Percentiles rank a stretch among this genome's conserved stretches.
phyloP scores from a whole-genome alignment of 306 rosid genomes.

The Corylus heterophylla region DNA sequence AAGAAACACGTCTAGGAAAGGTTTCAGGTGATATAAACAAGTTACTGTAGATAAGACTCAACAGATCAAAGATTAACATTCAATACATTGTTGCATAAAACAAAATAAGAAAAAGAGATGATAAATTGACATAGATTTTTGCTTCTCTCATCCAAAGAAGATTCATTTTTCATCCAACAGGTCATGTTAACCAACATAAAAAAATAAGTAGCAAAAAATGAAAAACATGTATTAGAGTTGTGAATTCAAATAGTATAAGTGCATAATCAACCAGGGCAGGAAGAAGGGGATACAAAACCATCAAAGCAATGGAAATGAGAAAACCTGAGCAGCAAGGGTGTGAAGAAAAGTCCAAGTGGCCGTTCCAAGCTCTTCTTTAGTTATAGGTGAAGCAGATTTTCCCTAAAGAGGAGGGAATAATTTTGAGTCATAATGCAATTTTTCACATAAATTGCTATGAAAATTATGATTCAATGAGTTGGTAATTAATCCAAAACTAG shows the following conservation, averaged over 20 bases:
- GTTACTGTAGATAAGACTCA: not conserved
- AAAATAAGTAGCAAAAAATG: not conserved
- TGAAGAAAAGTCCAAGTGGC: constrained; percentile 97
- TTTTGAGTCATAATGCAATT: not conserved
- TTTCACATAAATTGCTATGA: not conserved
- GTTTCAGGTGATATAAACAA: not conserved
- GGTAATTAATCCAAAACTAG: too few species aligned
- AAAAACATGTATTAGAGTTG: not conserved
- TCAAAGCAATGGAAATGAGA: constrained; percentile 14
- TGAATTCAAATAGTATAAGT: not conserved
- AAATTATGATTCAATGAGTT: not conserved
- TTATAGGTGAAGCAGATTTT: constrained; percentile 51
- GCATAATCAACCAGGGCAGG: not conserved
- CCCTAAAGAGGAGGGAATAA: constrained; percentile 39
- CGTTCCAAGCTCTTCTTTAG: constrained; percentile 85
- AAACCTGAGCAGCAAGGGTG: constrained; percentile 94
- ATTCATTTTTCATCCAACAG: not conserved
- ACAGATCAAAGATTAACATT: not conserved
- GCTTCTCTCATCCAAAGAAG: not conserved
- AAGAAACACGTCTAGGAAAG: not conserved
- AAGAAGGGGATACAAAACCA: constrained; percentile 4
- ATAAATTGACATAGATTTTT: not conserved
- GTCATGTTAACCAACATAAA: not conserved
- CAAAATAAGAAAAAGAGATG: not conserved
- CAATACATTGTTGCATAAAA: not conserved